Conservation (phyloP, 768 basidiomycete species). For the Serendipita sp. region DNA sequence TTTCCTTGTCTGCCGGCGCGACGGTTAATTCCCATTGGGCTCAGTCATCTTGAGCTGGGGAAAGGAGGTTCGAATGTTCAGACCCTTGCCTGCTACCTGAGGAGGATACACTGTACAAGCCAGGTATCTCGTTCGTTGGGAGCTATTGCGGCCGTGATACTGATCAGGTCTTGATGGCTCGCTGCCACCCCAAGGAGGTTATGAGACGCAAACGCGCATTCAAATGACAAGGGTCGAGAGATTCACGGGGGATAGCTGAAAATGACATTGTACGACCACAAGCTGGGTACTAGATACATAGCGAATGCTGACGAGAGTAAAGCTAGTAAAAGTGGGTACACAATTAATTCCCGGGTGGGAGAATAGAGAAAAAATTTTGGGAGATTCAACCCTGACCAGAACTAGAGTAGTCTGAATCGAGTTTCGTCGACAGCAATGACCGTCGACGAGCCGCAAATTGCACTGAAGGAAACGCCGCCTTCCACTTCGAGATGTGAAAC, state of each 20-base stretch:
- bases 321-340: too few species aligned
- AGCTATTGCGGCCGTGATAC: not conserved
- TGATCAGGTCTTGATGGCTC: not conserved
- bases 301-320: too few species aligned
- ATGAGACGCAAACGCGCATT: too few species aligned
- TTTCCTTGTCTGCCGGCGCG: not conserved
- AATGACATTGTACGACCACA: too few species aligned
- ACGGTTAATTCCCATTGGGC: not conserved
- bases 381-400: not conserved
- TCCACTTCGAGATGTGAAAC: too few species aligned
- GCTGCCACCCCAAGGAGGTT: too few species aligned
- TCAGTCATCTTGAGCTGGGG: not conserved
- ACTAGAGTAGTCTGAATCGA: not conserved
- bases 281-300: too few species aligned
- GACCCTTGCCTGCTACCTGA: not conserved
- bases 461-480: not conserved
- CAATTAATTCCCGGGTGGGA: not conserved
- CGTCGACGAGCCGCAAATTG: not conserved
- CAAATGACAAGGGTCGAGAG: too few species aligned
- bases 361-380: not conserved
- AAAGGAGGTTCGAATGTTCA: not conserved
- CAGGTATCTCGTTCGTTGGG: not conserved
- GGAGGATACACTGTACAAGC: not conserved
- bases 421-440: not conserved
- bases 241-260: too few species aligned